phyloP scores from a whole-genome alignment of 495 filamentous ascomycete species.

The Glarea lozoyensis region DNA sequence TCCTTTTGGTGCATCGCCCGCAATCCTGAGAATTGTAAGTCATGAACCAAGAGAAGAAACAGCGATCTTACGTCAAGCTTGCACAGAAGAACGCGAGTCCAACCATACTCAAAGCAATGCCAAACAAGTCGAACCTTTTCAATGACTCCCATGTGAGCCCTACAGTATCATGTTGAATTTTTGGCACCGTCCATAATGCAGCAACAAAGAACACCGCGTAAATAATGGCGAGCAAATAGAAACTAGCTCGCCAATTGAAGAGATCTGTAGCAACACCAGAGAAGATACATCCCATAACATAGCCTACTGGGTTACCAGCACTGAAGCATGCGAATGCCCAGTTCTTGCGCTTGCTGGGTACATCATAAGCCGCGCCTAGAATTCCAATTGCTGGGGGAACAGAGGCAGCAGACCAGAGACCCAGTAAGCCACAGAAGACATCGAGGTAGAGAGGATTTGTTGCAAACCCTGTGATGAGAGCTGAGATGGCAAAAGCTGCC shows the following conservation, averaged over 20 bases:
- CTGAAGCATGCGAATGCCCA: conserved; percentile 62
- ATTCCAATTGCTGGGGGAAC: conserved; percentile 61
- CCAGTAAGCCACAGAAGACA: conserved; percentile 53
- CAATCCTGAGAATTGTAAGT: conserved; percentile 19
- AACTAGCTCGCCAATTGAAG: conserved; percentile 55
- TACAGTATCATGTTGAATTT: conserved; percentile 38
- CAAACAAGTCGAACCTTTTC: conserved; percentile 52
- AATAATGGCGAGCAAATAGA: conserved; percentile 53
- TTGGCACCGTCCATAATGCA: conserved; percentile 55
- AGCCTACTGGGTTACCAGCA: conserved; percentile 63
- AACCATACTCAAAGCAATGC: conserved; percentile 50
- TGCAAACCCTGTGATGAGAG: conserved; percentile 51
- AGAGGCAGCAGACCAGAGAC: conserved; percentile 51
- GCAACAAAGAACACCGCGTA: conserved; percentile 49
- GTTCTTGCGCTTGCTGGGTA: conserved; percentile 58
- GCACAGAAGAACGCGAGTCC: conserved; percentile 59
- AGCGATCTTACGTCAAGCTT: conserved; percentile 45
- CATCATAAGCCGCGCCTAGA: conserved; percentile 52
- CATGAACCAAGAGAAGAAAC: neutral
- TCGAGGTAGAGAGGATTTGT: conserved; percentile 55
- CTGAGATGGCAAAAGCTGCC: conserved; percentile 46
- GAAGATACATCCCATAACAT: conserved; percentile 57
- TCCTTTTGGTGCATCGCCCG: conserved; percentile 38
- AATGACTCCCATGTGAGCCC: conserved; percentile 38
- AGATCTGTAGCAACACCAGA: conserved; percentile 53